Evolutionary conservation across 2,329 filamentous ascomycete species (phyloP).

Genomic region (Diplodia corticola): DNA sequence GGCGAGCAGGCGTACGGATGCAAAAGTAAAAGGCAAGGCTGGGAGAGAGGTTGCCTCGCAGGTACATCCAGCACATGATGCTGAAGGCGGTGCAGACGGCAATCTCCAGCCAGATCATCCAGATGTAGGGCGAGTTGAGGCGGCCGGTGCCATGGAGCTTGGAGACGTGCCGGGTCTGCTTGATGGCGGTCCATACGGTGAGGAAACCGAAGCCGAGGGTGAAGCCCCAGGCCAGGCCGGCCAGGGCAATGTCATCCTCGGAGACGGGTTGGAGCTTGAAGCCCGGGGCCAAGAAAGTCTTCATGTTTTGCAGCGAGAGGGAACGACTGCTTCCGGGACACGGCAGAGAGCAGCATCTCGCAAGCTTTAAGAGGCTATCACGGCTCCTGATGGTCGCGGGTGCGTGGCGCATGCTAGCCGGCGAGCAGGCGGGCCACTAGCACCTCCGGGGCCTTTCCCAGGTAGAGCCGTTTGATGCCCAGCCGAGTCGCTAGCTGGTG

Average conservation of each 20-base stretch:
- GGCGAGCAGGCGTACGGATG: not conserved
- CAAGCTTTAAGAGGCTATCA: not conserved
- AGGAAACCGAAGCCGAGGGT: constrained; percentile 46
- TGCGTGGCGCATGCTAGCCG: not conserved
- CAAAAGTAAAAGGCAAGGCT: constrained; percentile 23
- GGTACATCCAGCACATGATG: constrained; percentile 8
- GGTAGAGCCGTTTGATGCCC: not conserved
- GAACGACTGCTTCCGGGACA: not conserved
- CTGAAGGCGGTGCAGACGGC: constrained; percentile 2
- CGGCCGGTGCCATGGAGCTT: constrained; percentile 26
- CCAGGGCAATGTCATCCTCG: constrained; percentile 6
- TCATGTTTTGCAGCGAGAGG: not conserved
- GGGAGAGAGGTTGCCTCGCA: not conserved
- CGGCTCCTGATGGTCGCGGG: not conserved
- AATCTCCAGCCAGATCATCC: constrained; percentile 15
- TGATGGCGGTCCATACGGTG: constrained; percentile 41
- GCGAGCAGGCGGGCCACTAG: not conserved
- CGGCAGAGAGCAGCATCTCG: not conserved
- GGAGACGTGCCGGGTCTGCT: constrained; percentile 30
- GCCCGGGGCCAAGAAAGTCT: not conserved
- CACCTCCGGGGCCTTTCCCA: not conserved
- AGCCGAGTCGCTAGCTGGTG: not conserved
- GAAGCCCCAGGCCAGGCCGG: constrained; percentile 34
- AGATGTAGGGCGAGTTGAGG: constrained; percentile 10
- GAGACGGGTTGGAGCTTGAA: not conserved